These are phyloP conservation scores for Craterostigma plantagineum DNA, from an alignment of 257 asterid genomes.

Conservation along the genomic window DNA sequence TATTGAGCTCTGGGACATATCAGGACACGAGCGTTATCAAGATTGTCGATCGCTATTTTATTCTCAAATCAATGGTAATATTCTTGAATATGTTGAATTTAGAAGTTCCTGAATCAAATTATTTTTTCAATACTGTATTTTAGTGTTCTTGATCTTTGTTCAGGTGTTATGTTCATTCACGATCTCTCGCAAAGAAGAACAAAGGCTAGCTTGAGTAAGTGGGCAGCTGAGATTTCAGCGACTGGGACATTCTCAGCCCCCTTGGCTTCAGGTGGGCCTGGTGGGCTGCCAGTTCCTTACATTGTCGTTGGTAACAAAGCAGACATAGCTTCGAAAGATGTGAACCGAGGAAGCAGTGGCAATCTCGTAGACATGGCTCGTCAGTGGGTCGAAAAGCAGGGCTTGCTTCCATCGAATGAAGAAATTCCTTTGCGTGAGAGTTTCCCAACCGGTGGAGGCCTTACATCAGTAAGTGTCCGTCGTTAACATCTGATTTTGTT, in stretches of 20 bases:
- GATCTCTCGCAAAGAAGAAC: slow-evolving; percentile 96
- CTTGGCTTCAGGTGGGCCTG: slow-evolving; percentile 81
- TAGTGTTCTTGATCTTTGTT: background rate
- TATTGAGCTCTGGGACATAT: slow-evolving; percentile 89
- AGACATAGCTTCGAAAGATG: slow-evolving; percentile 61
- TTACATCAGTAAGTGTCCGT: slow-evolving; percentile 49
- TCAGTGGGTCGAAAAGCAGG: slow-evolving; percentile 97
- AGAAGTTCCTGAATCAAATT: slow-evolving; percentile 1
- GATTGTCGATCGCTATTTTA: slow-evolving; percentile 85
- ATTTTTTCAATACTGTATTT: background rate
- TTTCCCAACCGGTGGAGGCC: slow-evolving; percentile 76
- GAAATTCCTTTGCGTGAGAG: slow-evolving; percentile 79
- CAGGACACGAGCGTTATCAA: slow-evolving; percentile 91
- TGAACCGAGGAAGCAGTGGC: slow-evolving; percentile 79
- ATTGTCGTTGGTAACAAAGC: slow-evolving; percentile 85
- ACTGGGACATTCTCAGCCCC: slow-evolving; percentile 93
- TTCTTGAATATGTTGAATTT: too few species aligned
- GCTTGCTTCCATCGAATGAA: slow-evolving; percentile 76
- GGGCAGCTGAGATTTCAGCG: slow-evolving; percentile 91
- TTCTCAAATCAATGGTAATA: slow-evolving; percentile 84
- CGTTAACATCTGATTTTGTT: too few species aligned
- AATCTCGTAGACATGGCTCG: slow-evolving; percentile 95
- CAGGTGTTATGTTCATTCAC: slow-evolving; percentile 86
- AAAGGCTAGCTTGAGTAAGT: slow-evolving; percentile 65
- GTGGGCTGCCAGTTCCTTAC: slow-evolving; percentile 91